These are phyloP conservation scores for Globisporangium echinulatum DNA, from an alignment of 352 stramenopile species.

Conservation along the genomic window DNA sequence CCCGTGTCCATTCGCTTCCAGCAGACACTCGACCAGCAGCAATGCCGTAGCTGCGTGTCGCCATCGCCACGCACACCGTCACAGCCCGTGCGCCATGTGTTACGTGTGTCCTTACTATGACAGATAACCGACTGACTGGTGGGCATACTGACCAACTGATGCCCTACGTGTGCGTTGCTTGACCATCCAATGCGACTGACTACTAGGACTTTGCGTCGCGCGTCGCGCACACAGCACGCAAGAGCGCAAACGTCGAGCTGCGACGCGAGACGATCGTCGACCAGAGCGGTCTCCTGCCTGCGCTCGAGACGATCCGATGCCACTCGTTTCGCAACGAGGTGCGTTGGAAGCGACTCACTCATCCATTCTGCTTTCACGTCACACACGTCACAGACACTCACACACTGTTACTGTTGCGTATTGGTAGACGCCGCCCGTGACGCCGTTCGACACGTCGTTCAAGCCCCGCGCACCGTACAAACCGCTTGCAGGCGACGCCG, in stretches of 20 bases:
- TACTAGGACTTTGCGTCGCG: constrained; percentile 26
- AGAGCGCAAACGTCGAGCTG: constrained; percentile 51
- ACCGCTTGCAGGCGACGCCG: constrained; percentile 8
- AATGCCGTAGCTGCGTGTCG: too few species aligned
- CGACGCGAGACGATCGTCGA: constrained; percentile 54
- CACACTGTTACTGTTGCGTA: neutral
- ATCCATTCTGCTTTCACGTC: too few species aligned
- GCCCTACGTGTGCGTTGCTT: neutral
- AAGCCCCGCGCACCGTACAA: constrained; percentile 22
- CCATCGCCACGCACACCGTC: too few species aligned
- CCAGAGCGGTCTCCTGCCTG: constrained; percentile 46
- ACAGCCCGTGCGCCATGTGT: neutral
- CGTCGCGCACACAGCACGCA: constrained; percentile 58
- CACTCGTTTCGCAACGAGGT: constrained; percentile 50
- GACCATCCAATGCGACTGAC: too few species aligned
- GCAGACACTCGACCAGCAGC: constrained; percentile 9
- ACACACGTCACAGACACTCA: too few species aligned
- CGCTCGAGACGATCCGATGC: constrained; percentile 43
- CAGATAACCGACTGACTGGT: neutral
- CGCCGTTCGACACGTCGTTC: constrained; percentile 32
- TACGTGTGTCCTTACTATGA: too few species aligned
- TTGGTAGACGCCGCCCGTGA: constrained; percentile 14
- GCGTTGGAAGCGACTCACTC: neutral
- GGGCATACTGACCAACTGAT: neutral
- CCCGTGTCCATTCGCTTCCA: constrained; percentile 26